Evolutionary conservation across 2,329 filamentous ascomycete genomes (phyloP).

Genomic region (Trichoderma asperellum): DNA sequence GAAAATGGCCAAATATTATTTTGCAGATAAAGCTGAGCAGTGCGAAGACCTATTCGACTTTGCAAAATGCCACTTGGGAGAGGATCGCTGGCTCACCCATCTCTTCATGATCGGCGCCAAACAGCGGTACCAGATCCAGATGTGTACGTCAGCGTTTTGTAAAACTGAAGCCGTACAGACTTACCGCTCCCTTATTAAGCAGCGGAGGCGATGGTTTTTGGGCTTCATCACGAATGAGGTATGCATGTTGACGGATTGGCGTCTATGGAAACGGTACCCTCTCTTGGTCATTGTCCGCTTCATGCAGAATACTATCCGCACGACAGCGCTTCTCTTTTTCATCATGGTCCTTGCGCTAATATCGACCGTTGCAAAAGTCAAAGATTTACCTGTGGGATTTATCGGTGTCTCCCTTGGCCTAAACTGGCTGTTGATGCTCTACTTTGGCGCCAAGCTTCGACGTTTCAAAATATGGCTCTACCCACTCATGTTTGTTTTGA

Average conservation of each 20-base stretch:
- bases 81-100: conserved; percentile 96
- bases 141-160: conserved; percentile 97
- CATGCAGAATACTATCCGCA: conserved; percentile 95
- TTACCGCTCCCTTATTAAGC: conserved; percentile 83
- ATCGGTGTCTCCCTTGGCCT: conserved; percentile 89
- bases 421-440: conserved; percentile 95
- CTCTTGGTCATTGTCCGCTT: conserved; percentile 84
- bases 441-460: conserved; percentile 84
- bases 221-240: conserved; percentile 98
- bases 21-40: conserved; percentile 93
- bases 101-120: conserved; percentile 98
- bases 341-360: conserved; percentile 87
- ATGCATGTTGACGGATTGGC: conserved; percentile 94
- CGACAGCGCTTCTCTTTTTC: conserved; percentile 91
- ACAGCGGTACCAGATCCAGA: conserved; percentile 92
- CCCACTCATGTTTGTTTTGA: conserved; percentile 91
- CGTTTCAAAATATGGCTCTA: conserved; percentile 95
- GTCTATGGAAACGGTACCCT: conserved; percentile 90
- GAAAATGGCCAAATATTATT: conserved; percentile 97
- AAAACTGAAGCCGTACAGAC: conserved; percentile 97
- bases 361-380: conserved; percentile 77
- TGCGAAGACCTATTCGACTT: conserved; percentile 97
- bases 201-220: conserved; percentile 93
- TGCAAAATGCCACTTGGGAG: conserved; percentile 91
- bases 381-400: conserved; percentile 86